Base-by-base conservation (phyloP, 2,329 filamentous ascomycete species). In the Penicillium sp. region DNA sequence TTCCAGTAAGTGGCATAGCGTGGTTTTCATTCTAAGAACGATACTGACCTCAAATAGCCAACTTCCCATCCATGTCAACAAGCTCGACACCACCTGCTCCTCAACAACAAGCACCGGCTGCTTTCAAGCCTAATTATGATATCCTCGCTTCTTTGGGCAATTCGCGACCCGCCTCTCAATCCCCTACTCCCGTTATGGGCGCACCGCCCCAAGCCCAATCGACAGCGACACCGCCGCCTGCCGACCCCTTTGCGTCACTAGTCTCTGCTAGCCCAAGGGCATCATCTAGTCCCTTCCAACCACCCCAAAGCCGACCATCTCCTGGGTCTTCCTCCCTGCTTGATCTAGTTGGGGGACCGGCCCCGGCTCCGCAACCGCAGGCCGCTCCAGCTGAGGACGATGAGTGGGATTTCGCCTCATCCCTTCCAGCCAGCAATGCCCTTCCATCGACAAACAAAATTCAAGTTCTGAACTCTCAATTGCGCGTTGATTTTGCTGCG, bases 351-450 rank as follows among this genome's bases (percentile, higher is more conserved):
- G 69, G 66, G 46, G 56, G 56, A 34, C 44, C 64, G 18, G 53
- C 55, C 41, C 50, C 62, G 29, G 54, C 69, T 40, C 57, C 69
- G 5, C 55, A 59, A 49, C 51, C 65, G 43, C 66, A 59, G 53
- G 61, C 66, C 43, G 78, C 77, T 29, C 57, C 70, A 6, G 62
- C 72, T 47, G 85, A 89, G 43, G 93, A 97, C 47, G 93, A 97
- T 60, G 93, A 97, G 67, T 97, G 93, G 92, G 89, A 86, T 22
- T 97, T 97, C 71, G 86, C 90, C 3, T 97, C 93, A 0, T 88
- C 93, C 0, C 80, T 97, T 13, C 93, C 93, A 3, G 80, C 84
- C 54, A 73, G 27, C 73, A 69, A 57, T 52, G 66, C 74, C 56
- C 81, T 84, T 32, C 85, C 87, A 1, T 80, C 75, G 48, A 81